phyloP scores from a whole-genome alignment of 2,329 filamentous ascomycete genomes.

The Fusarium papillatum region DNA sequence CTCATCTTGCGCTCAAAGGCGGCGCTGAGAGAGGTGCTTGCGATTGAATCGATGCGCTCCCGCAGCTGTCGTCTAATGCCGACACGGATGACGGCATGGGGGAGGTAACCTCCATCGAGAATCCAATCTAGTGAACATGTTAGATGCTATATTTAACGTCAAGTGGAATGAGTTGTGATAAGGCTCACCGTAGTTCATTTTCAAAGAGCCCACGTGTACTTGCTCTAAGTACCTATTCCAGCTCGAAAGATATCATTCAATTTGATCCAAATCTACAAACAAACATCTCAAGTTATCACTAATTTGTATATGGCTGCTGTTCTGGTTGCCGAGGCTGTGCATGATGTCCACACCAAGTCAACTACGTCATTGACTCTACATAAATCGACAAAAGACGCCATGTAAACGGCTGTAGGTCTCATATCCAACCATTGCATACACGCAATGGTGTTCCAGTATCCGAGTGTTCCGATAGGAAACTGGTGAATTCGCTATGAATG shows the following conservation, averaged over 20 bases:
- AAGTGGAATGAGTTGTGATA: background rate
- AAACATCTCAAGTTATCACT: background rate
- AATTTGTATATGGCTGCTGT: background rate
- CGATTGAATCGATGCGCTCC: constrained; percentile 70
- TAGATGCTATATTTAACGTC: background rate
- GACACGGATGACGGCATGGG: constrained; percentile 71
- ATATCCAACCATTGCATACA: constrained; percentile 7
- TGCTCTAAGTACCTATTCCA: background rate
- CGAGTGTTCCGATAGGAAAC: background rate
- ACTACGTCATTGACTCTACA: constrained; percentile 1
- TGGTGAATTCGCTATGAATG: background rate
- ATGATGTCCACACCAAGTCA: constrained; percentile 12
- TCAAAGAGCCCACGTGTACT: background rate
- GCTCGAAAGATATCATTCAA: background rate
- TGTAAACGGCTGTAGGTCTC: background rate
- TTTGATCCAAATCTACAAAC: background rate
- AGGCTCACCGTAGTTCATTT: constrained; percentile 31
- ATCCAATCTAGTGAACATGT: constrained; percentile 60
- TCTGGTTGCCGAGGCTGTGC: background rate
- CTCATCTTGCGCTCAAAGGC: constrained; percentile 72
- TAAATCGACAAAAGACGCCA: background rate
- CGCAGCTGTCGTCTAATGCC: constrained; percentile 77
- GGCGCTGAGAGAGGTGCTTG: constrained; percentile 63
- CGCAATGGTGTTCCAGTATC: background rate
- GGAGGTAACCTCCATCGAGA: constrained; percentile 76